Conservation (phyloP, 2,329 filamentous ascomycete species). For the Fusarium hainanense region DNA sequence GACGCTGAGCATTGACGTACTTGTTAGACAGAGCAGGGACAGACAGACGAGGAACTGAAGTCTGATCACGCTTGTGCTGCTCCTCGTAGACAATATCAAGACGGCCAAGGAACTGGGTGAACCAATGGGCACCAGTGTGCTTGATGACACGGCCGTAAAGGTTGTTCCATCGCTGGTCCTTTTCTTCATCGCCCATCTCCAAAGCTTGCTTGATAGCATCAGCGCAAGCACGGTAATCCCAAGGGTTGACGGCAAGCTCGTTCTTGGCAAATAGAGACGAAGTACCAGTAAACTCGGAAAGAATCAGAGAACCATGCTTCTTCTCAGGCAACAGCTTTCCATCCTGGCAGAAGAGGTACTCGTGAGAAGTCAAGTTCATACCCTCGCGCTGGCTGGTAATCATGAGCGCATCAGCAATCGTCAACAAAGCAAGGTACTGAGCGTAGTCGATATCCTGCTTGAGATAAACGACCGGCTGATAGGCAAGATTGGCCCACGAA, state of each 20-base stretch:
- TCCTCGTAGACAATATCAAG: slow-evolving; percentile 83
- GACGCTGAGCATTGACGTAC: slow-evolving; percentile 73
- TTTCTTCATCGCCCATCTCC: slow-evolving; percentile 82
- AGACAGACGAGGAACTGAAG: slow-evolving; percentile 86
- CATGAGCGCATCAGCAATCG: slow-evolving; percentile 90
- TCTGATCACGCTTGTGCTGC: slow-evolving; percentile 85
- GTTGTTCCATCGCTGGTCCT: slow-evolving; percentile 76
- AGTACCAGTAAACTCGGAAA: slow-evolving; percentile 95
- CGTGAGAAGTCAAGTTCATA: slow-evolving; percentile 96
- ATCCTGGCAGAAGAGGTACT: slow-evolving; percentile 94
- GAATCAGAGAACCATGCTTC: slow-evolving; percentile 87
- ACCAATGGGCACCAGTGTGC: slow-evolving; percentile 89
- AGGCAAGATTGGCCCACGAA: slow-evolving; percentile 87
- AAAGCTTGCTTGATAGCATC: slow-evolving; percentile 86
- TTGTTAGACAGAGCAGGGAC: slow-evolving; percentile 70
- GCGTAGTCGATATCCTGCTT: slow-evolving; percentile 94
- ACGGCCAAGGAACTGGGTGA: slow-evolving; percentile 76
- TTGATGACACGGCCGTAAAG: slow-evolving; percentile 79
- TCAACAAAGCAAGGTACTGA: slow-evolving; percentile 91
- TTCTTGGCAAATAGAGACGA: slow-evolving; percentile 84
- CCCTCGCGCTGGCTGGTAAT: slow-evolving; percentile 95
- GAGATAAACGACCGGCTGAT: slow-evolving; percentile 92
- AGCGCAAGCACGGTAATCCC: slow-evolving; percentile 91
- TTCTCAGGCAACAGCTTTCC: slow-evolving; percentile 75
- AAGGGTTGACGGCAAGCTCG: slow-evolving; percentile 90